Conservation (phyloP, 1,284 basidiomycete species). For the Athelia psychrophila region DNA sequence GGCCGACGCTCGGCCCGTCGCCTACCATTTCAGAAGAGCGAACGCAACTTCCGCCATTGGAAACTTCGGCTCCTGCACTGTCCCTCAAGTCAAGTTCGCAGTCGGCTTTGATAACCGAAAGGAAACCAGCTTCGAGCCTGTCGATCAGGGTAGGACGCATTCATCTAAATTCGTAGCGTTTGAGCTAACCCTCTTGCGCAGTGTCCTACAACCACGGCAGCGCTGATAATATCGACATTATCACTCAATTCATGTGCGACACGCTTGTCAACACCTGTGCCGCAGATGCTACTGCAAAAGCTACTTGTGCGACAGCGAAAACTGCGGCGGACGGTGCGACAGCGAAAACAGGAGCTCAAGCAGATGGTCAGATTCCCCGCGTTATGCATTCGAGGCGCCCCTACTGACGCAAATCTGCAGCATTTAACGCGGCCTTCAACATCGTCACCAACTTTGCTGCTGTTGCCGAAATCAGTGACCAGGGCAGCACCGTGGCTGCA, state of each 20-base stretch:
- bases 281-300: slow-evolving; percentile 42
- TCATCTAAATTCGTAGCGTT: slow-evolving; percentile 4
- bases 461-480: slow-evolving; percentile 30
- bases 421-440: slow-evolving; percentile 48
- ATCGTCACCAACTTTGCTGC: slow-evolving; percentile 33
- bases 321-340: slow-evolving; percentile 34
- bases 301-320: slow-evolving; percentile 37
- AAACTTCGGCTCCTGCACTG: slow-evolving; percentile 56
- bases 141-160: slow-evolving; percentile 33
- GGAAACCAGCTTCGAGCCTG: slow-evolving; percentile 54
- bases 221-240: slow-evolving; percentile 52
- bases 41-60: slow-evolving; percentile 28
- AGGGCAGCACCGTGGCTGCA: slow-evolving; percentile 28
- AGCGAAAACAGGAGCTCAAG: slow-evolving; percentile 42
- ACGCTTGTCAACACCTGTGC: slow-evolving; percentile 41
- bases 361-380: slow-evolving; percentile 29
- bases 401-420: not conserved
- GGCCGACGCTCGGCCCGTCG: slow-evolving; percentile 34
- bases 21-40: slow-evolving; percentile 13
- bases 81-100: slow-evolving; percentile 60
- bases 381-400: not conserved
- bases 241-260: slow-evolving; percentile 51
- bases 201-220: slow-evolving; percentile 48
- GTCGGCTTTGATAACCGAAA: slow-evolving; percentile 55
- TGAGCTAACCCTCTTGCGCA: slow-evolving; percentile 13